Evolutionary conservation across 257 asterid species (phyloP), one percentile per base, ranked within the genome.

Genomic region (Ajuga chamaepitys): DNA sequence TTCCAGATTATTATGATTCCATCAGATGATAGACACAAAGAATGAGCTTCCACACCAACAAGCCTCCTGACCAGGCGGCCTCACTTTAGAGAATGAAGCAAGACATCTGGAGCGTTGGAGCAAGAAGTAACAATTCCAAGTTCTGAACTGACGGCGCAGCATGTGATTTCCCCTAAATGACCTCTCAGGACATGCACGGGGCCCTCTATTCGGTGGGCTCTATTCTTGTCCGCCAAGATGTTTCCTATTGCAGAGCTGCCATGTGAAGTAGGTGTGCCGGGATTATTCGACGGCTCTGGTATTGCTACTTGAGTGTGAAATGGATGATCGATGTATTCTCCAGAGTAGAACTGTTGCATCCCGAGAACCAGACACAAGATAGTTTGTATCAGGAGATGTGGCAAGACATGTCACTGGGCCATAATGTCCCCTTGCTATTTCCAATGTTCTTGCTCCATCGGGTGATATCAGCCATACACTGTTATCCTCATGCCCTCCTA

Each of bases 41-140:
- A n/a, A n/a, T n/a, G n/a, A n/a, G n/a, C n/a, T n/a, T n/a, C n/a
- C n/a, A n/a, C n/a, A n/a, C n/a, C n/a, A n/a, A n/a, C n/a, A n/a
- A n/a, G n/a, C n/a, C n/a, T n/a, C n/a, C n/a, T n/a, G n/a, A 94
- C 68, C 76, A 94, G 79, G 63, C 89, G 83, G 14, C 99, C 99
- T 58, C 82, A 85, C 78, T 96, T 86, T 63, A 82, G 66, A 11
- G 99, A 86, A 81, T 94, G 99, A 62, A 94, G 74, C 81, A 94
- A 80, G 59, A 86, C 82, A 75, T 88, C 95, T 28, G 97, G 83
- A 21, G 95, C 86, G 57, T 71, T 70, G 51, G 96, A 88, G 77
- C 93, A 90, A 4, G 99, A 94, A 50, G 84, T 96, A 67, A 90
- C 89, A 66, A 94, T 78, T 67, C 99, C 97, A 74, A 94, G 95